A percentile compares a stretch with the other conserved stretches of the same genome.
Evolutionary conservation across 169 alveolate genomes (phyloP).

Genomic region (Neospora caninum): DNA sequence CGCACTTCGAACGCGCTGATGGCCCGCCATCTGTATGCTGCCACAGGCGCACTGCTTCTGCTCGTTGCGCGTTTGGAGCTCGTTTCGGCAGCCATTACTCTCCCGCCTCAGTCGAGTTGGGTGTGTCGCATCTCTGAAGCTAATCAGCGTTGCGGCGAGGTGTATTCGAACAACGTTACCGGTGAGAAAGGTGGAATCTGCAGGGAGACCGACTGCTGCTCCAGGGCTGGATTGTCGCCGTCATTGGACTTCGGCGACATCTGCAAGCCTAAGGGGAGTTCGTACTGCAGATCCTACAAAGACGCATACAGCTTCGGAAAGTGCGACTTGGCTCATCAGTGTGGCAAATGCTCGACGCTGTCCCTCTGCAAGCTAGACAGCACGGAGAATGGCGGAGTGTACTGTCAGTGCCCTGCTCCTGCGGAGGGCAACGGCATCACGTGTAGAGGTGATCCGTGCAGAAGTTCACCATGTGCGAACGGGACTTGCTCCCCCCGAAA

Average conservation of each 20-base stretch:
- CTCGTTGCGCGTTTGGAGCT: no score
- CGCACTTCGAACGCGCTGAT: no score
- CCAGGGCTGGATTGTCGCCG: not conserved
- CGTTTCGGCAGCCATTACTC: not conserved
- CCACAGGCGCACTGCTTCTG: no score
- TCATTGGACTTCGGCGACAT: not conserved
- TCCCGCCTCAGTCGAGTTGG: slow-evolving; percentile 3
- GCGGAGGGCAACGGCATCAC: slow-evolving; percentile 1
- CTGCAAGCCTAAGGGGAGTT: not conserved
- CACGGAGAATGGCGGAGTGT: slow-evolving; percentile 20
- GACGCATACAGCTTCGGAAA: not conserved
- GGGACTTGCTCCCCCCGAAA: not conserved
- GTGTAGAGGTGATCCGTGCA: not conserved
- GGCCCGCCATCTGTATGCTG: no score
- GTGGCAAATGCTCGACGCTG: not conserved
- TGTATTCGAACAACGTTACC: not conserved
- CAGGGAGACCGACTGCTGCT: slow-evolving; percentile 14
- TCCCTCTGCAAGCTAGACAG: slow-evolving; percentile 10
- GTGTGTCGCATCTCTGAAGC: slow-evolving; percentile 37
- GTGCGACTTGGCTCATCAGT: not conserved
- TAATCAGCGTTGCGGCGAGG: slow-evolving; percentile 31
- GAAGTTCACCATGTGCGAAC: not conserved
- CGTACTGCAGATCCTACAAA: not conserved
- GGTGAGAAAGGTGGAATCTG: slow-evolving; percentile 19
- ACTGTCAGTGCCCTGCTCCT: slow-evolving; percentile 15